These are phyloP conservation scores for Phytophthora parvispora DNA, from an alignment of 352 stramenopile genomes.

Conservation along the genomic window DNA sequence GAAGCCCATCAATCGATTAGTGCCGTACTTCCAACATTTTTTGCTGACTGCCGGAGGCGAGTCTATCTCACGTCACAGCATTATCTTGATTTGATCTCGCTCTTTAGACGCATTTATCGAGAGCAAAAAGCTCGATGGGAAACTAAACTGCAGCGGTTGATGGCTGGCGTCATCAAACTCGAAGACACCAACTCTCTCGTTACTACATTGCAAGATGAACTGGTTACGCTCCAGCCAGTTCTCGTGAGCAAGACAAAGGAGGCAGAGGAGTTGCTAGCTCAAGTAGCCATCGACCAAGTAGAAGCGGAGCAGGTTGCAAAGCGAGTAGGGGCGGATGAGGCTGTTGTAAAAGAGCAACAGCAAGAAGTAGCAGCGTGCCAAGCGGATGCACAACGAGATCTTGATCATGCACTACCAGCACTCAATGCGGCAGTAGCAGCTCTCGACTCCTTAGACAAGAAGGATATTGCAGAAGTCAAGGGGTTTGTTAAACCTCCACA, in stretches of 20 bases:
- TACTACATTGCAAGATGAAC: constrained; percentile 71
- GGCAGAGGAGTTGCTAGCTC: constrained; percentile 65
- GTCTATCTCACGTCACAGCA: constrained; percentile 86
- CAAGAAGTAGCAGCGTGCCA: constrained; percentile 69
- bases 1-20: constrained; percentile 60
- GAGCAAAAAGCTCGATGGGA: constrained; percentile 57
- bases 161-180: constrained; percentile 72
- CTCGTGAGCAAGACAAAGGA: constrained; percentile 69
- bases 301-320: constrained; percentile 61
- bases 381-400: constrained; percentile 77
- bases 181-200: constrained; percentile 81
- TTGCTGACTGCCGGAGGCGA: constrained; percentile 41
- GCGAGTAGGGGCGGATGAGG: constrained; percentile 68
- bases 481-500: constrained; percentile 88
- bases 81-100: constrained; percentile 92
- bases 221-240: constrained; percentile 88
- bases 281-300: constrained; percentile 71
- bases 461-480: constrained; percentile 91
- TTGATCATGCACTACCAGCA: constrained; percentile 79
- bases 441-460: constrained; percentile 87
- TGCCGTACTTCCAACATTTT: constrained; percentile 37
- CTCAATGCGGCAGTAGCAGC: constrained; percentile 79
- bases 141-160: constrained; percentile 66
- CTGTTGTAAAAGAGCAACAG: constrained; percentile 72
- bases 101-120: constrained; percentile 84